Base-by-base conservation (phyloP, 495 filamentous ascomycete species). In the Penicillium paxilli region DNA sequence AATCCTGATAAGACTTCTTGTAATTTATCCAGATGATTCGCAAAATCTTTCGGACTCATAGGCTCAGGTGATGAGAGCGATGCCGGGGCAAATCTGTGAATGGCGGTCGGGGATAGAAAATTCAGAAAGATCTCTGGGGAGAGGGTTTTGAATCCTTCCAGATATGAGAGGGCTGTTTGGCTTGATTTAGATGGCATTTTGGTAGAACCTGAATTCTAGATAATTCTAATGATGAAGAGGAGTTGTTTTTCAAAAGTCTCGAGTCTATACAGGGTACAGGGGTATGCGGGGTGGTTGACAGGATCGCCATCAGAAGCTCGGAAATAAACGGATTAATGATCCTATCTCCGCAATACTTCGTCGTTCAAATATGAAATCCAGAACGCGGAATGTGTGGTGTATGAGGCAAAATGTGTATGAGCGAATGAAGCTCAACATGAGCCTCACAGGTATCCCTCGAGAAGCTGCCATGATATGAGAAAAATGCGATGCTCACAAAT, bases 31-130 rank as follows among this genome's bases (percentile, higher is more conserved):
- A 64, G 37, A 37, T 69, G 59, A 17, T 44, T 42, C 9, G 47
- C 28, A 33, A 64, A 69, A 20, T 30, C 45, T 1, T 40, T 40
- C 52, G 61, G 55, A 19, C 49, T 44, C 51, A 61, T 49, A n/a
- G 44, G 52, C 1, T 53, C 14, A 3, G 57, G 52, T 30, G 37
- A 54, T n/a, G 51, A 53, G 49, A 69, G 57, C 6, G 63, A 66
- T 5, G 57, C 20, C 16, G 66, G 66, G 20, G 56, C 60, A 41
- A 66, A 60, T 51, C 47, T 32, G 52, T 59, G 63, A n/a, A 33
- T 21, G 40, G 59, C 61, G 23, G 42, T 45, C 2, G 65, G 59
- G 4, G 56, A 32, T 22, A 60, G 57, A 19, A 61, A 20, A 20
- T 59, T 37, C 20, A 68, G 51, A 25, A 52, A 48, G 33, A 44